These are phyloP conservation scores for Suillus tomentosus DNA, from an alignment of 768 basidiomycete genomes.

Conservation along the genomic window DNA sequence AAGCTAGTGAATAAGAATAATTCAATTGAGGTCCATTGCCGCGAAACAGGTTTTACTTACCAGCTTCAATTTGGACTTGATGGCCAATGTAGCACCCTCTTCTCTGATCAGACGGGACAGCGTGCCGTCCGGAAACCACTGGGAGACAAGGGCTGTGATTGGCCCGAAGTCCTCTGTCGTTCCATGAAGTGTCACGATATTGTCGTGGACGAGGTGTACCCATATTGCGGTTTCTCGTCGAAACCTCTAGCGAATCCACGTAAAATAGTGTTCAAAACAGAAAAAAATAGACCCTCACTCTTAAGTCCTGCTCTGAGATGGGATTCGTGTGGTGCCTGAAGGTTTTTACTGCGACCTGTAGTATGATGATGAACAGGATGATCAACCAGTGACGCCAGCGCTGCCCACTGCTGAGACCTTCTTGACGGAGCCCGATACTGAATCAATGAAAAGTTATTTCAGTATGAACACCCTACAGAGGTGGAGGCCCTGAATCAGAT, in stretches of 20 bases:
- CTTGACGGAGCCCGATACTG: not conserved
- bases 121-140: constrained; percentile 13
- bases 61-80: constrained; percentile 17
- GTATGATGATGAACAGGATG: not conserved
- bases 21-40: too few species aligned
- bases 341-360: constrained; percentile 7
- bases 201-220: constrained; percentile 19
- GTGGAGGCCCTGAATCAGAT: not conserved
- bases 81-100: constrained; percentile 7
- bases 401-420: not conserved
- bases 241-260: constrained; percentile 13
- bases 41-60: constrained; percentile 1
- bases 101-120: constrained; percentile 7
- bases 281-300: not conserved
- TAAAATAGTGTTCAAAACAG: too few species aligned
- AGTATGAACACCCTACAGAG: not conserved
- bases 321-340: too few species aligned
- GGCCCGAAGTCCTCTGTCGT: constrained; percentile 15
- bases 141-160: constrained; percentile 23
- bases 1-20: not conserved
- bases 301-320: not conserved
- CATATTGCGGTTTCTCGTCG: constrained; percentile 21
- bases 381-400: not conserved
- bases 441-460: not conserved
- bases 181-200: constrained; percentile 21